Evolutionary conservation across 192 early-diverging fungal species (phyloP), one percentile per base, ranked within the genome.

Genomic region (Chytriomyces sp.): DNA sequence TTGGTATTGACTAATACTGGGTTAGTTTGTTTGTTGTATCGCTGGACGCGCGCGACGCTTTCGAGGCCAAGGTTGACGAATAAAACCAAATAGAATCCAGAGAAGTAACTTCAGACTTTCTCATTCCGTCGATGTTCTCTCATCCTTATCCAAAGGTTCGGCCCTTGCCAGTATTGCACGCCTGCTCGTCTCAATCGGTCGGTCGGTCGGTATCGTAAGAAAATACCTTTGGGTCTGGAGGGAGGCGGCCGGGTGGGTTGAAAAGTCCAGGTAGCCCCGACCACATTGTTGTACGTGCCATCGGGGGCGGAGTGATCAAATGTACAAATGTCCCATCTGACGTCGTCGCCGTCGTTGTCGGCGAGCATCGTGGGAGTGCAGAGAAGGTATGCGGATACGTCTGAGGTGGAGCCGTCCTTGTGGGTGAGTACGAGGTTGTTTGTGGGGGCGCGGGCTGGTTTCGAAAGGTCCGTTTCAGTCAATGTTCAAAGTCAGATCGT

Each of bases 261-360:
- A 54, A 68, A 68, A 22, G 52, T 54, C 19, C 52, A 68, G 5
- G 6, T 4, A 34, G 53, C 65, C 8, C 65, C 65, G 17, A 55
- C 53, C 10, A 26, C 17, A 31, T 55, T 55, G 53, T 68, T 52
- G 26, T 68, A 68, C 26, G 52, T 54, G 25, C 53, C 53, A 33
- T 17, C 34, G 10, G 65, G 53, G 5, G 53, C 44, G 22, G 44
- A 52, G 30, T n/a, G 12, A 8, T 25, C 6, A 5, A 68, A 33
- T 28, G 65, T 34, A 26, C 65, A 68, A 68, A 68, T 55, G 33
- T 68, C 65, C 65, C 65, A 68, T 30, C 17, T 37, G 8, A 68
- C 52, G 5, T 7, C 17, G 22, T 54, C 36, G 31, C 52, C 65
- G n/a, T n/a, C n/a, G 34, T 5, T 19, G 33, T 68, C 65, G 32